Evolutionary conservation across 1,139 yeast species (phyloP).

Genomic region (Nakaseomyces glabratus): DNA sequence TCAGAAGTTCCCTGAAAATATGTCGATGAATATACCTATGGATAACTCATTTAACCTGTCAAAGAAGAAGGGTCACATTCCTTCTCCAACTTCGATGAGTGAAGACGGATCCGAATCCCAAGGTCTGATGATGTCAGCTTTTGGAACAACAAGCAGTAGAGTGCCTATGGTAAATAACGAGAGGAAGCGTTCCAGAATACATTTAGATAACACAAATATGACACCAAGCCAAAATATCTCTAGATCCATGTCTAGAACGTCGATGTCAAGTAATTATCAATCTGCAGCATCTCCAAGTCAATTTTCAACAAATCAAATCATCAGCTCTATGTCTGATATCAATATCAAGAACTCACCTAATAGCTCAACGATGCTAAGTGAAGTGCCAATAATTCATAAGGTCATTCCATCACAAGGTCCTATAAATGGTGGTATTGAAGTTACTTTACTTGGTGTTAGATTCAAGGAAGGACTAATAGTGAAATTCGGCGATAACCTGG

Average conservation of each 20-base stretch:
- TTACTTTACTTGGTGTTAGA: slow-evolving; percentile 77
- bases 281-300: slow-evolving; percentile 3
- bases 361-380: slow-evolving; percentile 1
- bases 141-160: slow-evolving; percentile 4
- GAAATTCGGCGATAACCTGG: slow-evolving; percentile 75
- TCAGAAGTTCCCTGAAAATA: neutral
- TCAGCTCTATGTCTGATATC: slow-evolving; percentile 1
- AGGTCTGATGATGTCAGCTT: slow-evolving; percentile 14
- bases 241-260: slow-evolving; percentile 4
- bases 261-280: slow-evolving; percentile 5
- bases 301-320: slow-evolving; percentile 1
- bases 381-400: slow-evolving; percentile 58
- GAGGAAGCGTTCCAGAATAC: slow-evolving; percentile 4
- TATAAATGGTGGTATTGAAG: slow-evolving; percentile 89
- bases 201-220: slow-evolving; percentile 1
- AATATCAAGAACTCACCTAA: slow-evolving; percentile 3
- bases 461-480: slow-evolving; percentile 76
- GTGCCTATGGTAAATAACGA: slow-evolving; percentile 1
- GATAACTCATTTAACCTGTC: slow-evolving; percentile 7
- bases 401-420: slow-evolving; percentile 95
- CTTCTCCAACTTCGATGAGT: slow-evolving; percentile 58
- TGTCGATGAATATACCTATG: slow-evolving; percentile 6
- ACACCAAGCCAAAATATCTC: slow-evolving; percentile 5
- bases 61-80: slow-evolving; percentile 16
- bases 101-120: slow-evolving; percentile 58